Base-by-base conservation (phyloP, 257 asterid species). In the Salvia rosmarinus region DNA sequence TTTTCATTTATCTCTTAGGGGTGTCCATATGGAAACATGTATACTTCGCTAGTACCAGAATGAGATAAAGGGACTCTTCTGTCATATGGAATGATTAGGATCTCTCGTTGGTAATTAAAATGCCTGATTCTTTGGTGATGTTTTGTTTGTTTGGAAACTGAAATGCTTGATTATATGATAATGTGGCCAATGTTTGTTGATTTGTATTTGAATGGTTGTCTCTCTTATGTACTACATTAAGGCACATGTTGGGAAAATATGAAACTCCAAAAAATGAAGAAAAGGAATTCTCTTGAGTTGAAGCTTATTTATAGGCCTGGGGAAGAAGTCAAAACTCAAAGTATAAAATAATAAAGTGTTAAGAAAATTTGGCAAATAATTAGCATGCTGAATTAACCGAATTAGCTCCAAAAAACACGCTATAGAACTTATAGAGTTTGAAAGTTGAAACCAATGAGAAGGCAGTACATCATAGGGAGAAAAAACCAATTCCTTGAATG, bases 41-140 rank as follows among this genome's bases (percentile, higher is more conserved):
- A 67, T 25, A 19, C 25, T 43, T 63, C 11, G 7, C 54, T 62
- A 52, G 20, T 52, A 21, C 43, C 25, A 46, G 47, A 62, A 12
- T 50, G 42, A 62, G 64, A 37, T 58, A 3, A 44, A 23, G 19
- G 71, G 11, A 25, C 28, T 23, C 13, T 16, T 37, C 11, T 47
- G 46, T 62, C 19, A 34, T 72, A 50, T n/a, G 17, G 44, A 54
- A 47, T 68, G 52, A 61, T 37, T 94, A 97, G 99, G 79, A 91
- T 57, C 23, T 43, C 14, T 57, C 54, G 32, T 19, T 59, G 32
- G 44, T 50, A 21, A 35, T 47, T 51, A 52, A 51, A 64, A 74
- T 54, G 73, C 63, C 21, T 42, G 52, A 25, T 70, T 25, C 11
- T 9, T 57, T 20, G 63, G 39, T 46, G 61, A 43, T 42, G 8